Base-by-base conservation (phyloP, 305 asterid species). In the Stenogyne calaminthoides region DNA sequence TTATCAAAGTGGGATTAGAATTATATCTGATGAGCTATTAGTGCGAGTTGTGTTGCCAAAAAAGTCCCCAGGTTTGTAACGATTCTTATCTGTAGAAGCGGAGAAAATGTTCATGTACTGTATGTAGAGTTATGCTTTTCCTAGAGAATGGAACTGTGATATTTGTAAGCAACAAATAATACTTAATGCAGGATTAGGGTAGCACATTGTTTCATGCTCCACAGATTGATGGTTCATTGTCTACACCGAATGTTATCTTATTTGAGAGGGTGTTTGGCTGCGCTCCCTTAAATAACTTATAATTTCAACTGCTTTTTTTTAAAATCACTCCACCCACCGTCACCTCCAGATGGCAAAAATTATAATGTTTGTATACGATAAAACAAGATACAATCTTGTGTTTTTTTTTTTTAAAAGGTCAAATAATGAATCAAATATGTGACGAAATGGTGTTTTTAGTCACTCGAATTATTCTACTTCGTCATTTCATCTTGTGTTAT, bases 51-150 rank as follows among this genome's bases (percentile, higher is more conserved):
- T 9, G n/a, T 71, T 47, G 73, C 44, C 27, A 2, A n/a, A n/a
- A n/a, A n/a, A n/a, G n/a, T 64, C 66, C 15, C 9, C 62, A 49
- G 51, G 19, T 64, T 27, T 68, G 72, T 68, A 70, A 61, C 16
- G 29, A n/a, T n/a, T 27, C 14, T 39, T 60, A 52, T 18, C 52
- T 78, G 82, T 78, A 78, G 49, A 78, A 73, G 72, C 59, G 47
- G 32, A 68, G 63, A 69, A n/a, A 14, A 27, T 69, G 36, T 55
- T 73, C 9, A 29, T 74, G 72, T 74, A 78, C 37, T 74, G 72
- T 74, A 78, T 47, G 34, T 20, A 69, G 47, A 62, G 66, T 20
- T 19, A 14, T 63, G 62, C 10, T 55, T 34, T 49, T 60, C 61
- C 64, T 32, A 34, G 74, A 58, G 40, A 68, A 61, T 12, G 22